Evolutionary conservation across 1,284 basidiomycete species (phyloP).

Genomic region (Malassezia sympodialis): DNA sequence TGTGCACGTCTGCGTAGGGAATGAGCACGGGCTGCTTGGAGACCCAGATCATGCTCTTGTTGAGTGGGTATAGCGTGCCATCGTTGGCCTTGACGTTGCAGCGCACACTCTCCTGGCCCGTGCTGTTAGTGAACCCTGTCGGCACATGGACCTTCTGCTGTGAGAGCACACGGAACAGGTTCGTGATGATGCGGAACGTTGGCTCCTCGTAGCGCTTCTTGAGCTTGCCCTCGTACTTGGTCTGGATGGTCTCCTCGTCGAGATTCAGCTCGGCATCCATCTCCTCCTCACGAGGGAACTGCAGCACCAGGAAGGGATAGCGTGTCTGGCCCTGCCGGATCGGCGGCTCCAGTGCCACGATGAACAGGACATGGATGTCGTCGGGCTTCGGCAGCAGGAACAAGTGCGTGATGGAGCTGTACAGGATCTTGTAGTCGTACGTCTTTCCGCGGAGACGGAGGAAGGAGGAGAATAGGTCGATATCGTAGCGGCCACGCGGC

Average conservation of each 20-base stretch:
- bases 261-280: slow-evolving; percentile 92
- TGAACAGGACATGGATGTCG: slow-evolving; percentile 88
- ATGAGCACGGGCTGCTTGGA: slow-evolving; percentile 89
- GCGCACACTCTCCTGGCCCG: slow-evolving; percentile 60
- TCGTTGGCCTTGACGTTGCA: slow-evolving; percentile 95
- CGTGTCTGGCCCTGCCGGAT: slow-evolving; percentile 96
- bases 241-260: slow-evolving; percentile 55
- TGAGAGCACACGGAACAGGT: slow-evolving; percentile 81
- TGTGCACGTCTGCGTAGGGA: slow-evolving; percentile 80
- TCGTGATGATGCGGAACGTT: slow-evolving; percentile 88
- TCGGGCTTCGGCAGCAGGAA: slow-evolving; percentile 90
- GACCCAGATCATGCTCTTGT: slow-evolving; percentile 96
- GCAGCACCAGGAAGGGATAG: slow-evolving; percentile 95
- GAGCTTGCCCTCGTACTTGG: slow-evolving; percentile 63
- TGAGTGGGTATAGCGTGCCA: slow-evolving; percentile 93
- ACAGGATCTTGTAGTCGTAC: slow-evolving; percentile 97
- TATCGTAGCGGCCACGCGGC: slow-evolving; percentile 84
- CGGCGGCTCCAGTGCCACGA: slow-evolving; percentile 57
- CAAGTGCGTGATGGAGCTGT: slow-evolving; percentile 74
- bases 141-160: slow-evolving; percentile 75
- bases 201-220: slow-evolving; percentile 86
- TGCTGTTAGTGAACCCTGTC: slow-evolving; percentile 48
- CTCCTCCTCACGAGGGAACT: slow-evolving; percentile 92
- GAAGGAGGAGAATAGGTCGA: slow-evolving; percentile 94
- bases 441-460: slow-evolving; percentile 90